Conservation (phyloP, 129 eudicot genomes). For the Flaveria ramosissima region DNA sequence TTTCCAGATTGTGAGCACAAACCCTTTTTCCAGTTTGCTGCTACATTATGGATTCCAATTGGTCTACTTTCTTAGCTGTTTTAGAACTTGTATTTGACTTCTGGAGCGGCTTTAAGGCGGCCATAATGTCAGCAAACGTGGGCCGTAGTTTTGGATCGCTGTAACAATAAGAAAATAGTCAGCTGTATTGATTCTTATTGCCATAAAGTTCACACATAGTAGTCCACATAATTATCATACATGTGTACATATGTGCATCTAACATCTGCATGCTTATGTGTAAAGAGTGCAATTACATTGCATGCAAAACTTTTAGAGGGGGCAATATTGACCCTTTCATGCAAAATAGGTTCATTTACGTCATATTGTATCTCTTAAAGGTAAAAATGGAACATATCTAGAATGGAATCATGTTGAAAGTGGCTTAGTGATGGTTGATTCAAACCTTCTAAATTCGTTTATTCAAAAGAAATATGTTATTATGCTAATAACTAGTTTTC, state of each 20-base stretch:
- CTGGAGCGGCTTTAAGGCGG: conserved; percentile 83
- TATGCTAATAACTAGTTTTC: neutral
- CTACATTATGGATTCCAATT: conserved; percentile 30
- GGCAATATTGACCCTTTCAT: neutral
- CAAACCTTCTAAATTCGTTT: neutral
- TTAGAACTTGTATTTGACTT: conserved; percentile 46
- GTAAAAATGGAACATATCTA: neutral
- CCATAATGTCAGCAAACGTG: conserved; percentile 88
- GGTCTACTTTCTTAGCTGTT: conserved; percentile 16
- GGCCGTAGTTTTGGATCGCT: conserved; percentile 95
- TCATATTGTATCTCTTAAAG: neutral
- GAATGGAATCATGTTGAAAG: neutral
- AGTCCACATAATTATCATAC: neutral
- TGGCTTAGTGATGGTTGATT: neutral
- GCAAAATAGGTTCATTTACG: neutral
- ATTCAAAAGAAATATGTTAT: neutral
- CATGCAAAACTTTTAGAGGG: neutral
- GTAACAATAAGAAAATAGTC: conserved; percentile 11
- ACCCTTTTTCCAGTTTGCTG: conserved; percentile 12
- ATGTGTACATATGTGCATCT: neutral
- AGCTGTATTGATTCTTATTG: neutral
- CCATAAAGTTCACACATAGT: neutral
- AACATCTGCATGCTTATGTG: neutral
- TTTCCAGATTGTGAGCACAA: conserved; percentile 16
- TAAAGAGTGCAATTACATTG: neutral